Percentiles rank a stretch among this genome's conserved stretches.
Conservation (phyloP, 1,139 yeast genomes). For the Citeromyces hawaiiensis region DNA sequence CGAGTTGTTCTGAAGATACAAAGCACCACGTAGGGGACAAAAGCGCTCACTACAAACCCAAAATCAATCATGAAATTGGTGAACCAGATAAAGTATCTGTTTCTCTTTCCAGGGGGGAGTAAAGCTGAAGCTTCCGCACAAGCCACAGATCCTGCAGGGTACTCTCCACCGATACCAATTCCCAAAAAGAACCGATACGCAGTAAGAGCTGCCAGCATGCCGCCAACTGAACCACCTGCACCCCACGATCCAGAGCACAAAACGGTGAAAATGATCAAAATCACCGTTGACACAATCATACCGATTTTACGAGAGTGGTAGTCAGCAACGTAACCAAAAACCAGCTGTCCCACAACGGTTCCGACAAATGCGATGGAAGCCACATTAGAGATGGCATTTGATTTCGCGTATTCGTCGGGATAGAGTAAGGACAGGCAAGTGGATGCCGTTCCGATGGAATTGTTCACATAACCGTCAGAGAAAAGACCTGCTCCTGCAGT, state of each 20-base stretch:
- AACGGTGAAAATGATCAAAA: constrained; percentile 64
- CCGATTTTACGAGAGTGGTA: constrained; percentile 69
- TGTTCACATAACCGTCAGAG: constrained; percentile 84
- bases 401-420: constrained; percentile 44
- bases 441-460: constrained; percentile 65
- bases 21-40: constrained; percentile 74
- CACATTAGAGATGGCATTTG: constrained; percentile 63
- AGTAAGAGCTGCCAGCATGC: constrained; percentile 72
- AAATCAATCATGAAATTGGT: constrained; percentile 80
- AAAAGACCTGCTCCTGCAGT: constrained; percentile 88
- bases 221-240: constrained; percentile 44
- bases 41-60: constrained; percentile 76
- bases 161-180: constrained; percentile 77
- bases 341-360: constrained; percentile 75
- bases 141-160: constrained; percentile 88
- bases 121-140: constrained; percentile 84
- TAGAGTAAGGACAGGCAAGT: constrained; percentile 56
- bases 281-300: constrained; percentile 61
- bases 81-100: constrained; percentile 81
- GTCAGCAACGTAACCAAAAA: constrained; percentile 73
- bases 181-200: constrained; percentile 81
- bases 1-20: constrained; percentile 70
- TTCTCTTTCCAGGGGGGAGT: constrained; percentile 71
- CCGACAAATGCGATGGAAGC: constrained; percentile 88
- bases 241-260: constrained; percentile 88